Percentiles rank a stretch among this genome's conserved stretches.
Conservation (phyloP, 2,329 filamentous ascomycete species). For the Fusarium sp. region DNA sequence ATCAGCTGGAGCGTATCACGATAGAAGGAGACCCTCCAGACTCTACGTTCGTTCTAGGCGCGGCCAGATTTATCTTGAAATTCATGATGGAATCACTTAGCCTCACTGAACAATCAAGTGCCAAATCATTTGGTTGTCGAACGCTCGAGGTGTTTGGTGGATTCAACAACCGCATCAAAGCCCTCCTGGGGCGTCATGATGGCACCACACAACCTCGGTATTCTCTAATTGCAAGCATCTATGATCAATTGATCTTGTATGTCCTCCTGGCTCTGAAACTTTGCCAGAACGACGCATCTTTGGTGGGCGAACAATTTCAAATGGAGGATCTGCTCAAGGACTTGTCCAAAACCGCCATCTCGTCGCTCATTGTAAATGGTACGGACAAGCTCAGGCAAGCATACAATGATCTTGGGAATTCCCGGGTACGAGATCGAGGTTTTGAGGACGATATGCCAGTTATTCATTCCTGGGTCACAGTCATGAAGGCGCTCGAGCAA, state of each 20-base stretch:
- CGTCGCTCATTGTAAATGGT: slow-evolving; percentile 57
- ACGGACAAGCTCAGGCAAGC: slow-evolving; percentile 57
- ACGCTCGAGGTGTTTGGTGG: slow-evolving; percentile 56
- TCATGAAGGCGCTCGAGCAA: slow-evolving; percentile 66
- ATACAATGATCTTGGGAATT: slow-evolving; percentile 62
- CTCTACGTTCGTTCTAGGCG: slow-evolving; percentile 41
- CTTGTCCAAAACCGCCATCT: slow-evolving; percentile 53
- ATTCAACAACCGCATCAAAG: slow-evolving; percentile 52
- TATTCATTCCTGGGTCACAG: slow-evolving; percentile 68
- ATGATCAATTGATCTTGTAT: slow-evolving; percentile 49
- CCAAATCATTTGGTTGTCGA: slow-evolving; percentile 58
- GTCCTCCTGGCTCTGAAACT: slow-evolving; percentile 56
- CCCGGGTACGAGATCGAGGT: slow-evolving; percentile 62
- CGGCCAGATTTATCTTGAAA: slow-evolving; percentile 59
- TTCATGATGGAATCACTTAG: slow-evolving; percentile 60
- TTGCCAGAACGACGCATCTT: slow-evolving; percentile 51
- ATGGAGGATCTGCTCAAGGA: slow-evolving; percentile 63
- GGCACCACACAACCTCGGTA: slow-evolving; percentile 1
- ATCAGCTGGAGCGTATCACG: slow-evolving; percentile 52
- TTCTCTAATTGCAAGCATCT: slow-evolving; percentile 40
- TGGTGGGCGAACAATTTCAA: slow-evolving; percentile 54
- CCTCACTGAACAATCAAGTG: slow-evolving; percentile 50
- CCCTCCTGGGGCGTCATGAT: slow-evolving; percentile 17
- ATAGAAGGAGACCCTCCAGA: slow-evolving; percentile 2
- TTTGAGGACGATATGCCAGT: slow-evolving; percentile 60